phyloP scores from a whole-genome alignment of 306 rosid genomes.

The Gastrolobium villosum region DNA sequence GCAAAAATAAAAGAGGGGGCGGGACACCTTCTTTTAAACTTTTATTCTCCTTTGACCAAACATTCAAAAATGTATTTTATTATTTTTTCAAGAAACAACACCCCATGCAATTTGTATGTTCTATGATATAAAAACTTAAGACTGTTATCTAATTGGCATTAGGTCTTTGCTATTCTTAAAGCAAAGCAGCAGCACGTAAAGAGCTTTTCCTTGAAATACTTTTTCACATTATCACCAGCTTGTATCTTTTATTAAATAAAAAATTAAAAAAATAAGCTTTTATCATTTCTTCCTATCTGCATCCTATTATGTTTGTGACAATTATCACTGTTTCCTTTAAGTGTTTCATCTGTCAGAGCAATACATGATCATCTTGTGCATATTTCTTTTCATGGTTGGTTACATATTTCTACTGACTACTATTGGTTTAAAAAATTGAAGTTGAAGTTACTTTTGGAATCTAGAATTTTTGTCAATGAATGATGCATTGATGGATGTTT shows the following conservation, averaged over 20 bases:
- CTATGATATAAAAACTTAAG: neutral
- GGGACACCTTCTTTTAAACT: neutral
- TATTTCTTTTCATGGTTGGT: conserved; percentile 33
- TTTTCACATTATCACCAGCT: conserved; percentile 18
- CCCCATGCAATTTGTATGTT: conserved; percentile 12
- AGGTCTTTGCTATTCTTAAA: conserved; percentile 15
- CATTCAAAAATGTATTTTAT: conserved; percentile 17
- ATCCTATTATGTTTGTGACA: conserved; percentile 6
- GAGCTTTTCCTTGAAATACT: conserved; percentile 1
- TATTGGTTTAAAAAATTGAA: conserved; percentile 10
- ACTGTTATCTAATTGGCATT: neutral
- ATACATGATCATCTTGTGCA: conserved; percentile 21
- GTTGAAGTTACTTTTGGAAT: conserved; percentile 26
- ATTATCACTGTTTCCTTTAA: neutral
- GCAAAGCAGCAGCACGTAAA: neutral
- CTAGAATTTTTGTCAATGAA: conserved; percentile 27
- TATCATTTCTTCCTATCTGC: conserved; percentile 26
- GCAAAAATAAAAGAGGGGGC: neutral
- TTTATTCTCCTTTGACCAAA: conserved; percentile 1
- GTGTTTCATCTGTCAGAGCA: conserved; percentile 13
- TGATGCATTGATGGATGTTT: conserved; percentile 36
- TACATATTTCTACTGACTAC: conserved; percentile 28
- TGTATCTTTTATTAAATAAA: neutral
- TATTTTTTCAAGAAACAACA: conserved; percentile 22
- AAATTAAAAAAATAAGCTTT: neutral